A percentile compares a stretch with the other conserved stretches of the same genome.
These are phyloP conservation scores for Phytopythium litorale DNA, from an alignment of 352 stramenopile genomes.

Conservation along the genomic window DNA sequence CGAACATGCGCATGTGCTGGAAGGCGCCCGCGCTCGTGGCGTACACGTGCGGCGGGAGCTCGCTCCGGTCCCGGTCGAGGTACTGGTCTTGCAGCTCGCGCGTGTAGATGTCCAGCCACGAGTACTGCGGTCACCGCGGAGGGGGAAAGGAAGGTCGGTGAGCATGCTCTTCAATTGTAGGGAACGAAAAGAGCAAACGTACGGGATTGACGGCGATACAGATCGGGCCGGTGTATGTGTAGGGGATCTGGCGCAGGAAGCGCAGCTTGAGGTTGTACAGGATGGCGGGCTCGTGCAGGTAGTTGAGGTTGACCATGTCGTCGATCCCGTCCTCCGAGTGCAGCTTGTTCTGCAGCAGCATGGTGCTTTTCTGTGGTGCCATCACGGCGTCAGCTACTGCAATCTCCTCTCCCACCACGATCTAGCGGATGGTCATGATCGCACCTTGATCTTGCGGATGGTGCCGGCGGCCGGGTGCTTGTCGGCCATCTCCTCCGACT, in stretches of 20 bases:
- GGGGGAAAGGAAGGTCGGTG: background rate
- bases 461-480: constrained; percentile 56
- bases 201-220: constrained; percentile 97
- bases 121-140: constrained; percentile 61
- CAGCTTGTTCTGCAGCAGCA: constrained; percentile 73
- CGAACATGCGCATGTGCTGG: constrained; percentile 81
- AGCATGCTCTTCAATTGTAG: too few species aligned
- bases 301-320: constrained; percentile 88
- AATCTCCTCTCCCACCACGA: background rate
- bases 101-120: constrained; percentile 89
- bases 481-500: constrained; percentile 53
- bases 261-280: constrained; percentile 90
- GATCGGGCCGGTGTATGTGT: constrained; percentile 97
- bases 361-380: constrained; percentile 55
- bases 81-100: constrained; percentile 80
- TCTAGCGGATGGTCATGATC: background rate
- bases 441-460: constrained; percentile 45
- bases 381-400: background rate
- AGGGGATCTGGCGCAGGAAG: constrained; percentile 89
- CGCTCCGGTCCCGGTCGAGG: constrained; percentile 56
- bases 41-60: constrained; percentile 81
- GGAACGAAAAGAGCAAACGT: constrained; percentile 21
- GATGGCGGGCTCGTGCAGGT: constrained; percentile 90
- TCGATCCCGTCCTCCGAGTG: constrained; percentile 52
- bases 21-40: constrained; percentile 72